Base-by-base conservation (phyloP, 1,284 basidiomycete genomes). In the Lignosus rhinocerotis region DNA sequence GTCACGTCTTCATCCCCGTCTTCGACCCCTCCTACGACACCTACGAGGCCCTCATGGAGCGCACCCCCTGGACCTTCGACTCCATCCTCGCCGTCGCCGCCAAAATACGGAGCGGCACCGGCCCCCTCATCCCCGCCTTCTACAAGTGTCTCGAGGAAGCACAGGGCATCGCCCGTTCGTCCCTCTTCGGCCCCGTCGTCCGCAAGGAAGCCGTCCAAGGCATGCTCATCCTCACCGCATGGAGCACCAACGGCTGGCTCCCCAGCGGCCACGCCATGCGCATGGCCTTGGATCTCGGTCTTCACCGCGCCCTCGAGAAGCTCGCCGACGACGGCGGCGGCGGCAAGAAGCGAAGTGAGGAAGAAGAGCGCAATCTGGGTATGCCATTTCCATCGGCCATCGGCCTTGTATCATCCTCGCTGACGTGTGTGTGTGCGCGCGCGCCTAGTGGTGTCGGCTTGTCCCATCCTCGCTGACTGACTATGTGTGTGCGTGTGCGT, bases 161-260 rank as follows among this genome's bases (percentile, higher is more conserved):
- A 6, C 94, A 96, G 72, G 93, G 93, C 45, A 96, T 96, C 63
- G 95, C 94, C 39, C 85, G 94, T 44, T 94, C 92, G 16, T 94
- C 93, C 11, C 80, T 97, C 51, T 96, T 96, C 69, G 93, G 93
- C 12, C 94, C 94, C 47, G 87, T 96, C 33, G 93, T 94, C 17
- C 81, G 92, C 68, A 96, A 96, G 74, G 94, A 96, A 75, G 94
- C 94, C 36, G 94, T 96, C 30, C 93, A 95, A 84, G 90, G 89
- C 48, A 39, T 96, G 91, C 76, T 96, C 6, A 80, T 97, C 44
- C 79, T 97, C 53, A 92, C 93, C 36, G 92, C 94, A 0, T 96
- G 94, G 92, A 93, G 90, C 70, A 94, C 94, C 47, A 94, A 94
- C 64, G 93, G 93, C 0, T 96, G 94, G 94, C 80, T 96, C 39